These are phyloP conservation scores for Saccharomyces pastorianus DNA, from an alignment of 1,139 yeast species.

Conservation along the genomic window DNA sequence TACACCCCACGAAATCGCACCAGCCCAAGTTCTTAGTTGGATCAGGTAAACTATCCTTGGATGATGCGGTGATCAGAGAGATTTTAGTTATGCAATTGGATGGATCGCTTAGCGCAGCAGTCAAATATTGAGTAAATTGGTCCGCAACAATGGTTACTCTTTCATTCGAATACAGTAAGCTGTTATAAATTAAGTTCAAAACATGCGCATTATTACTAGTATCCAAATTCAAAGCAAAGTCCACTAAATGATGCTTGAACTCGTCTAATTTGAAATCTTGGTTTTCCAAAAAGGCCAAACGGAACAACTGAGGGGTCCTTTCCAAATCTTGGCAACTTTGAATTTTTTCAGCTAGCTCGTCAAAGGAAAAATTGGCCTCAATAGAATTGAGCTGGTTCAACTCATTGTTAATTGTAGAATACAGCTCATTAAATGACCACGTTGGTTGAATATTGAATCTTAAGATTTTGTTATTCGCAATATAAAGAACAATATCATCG, in stretches of 20 bases:
- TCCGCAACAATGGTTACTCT: conserved; percentile 65
- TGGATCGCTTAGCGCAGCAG: conserved; percentile 34
- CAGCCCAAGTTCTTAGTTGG: conserved; percentile 85
- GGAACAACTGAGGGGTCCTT: conserved; percentile 53
- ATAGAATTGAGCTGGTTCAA: conserved; percentile 35
- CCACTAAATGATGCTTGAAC: conserved; percentile 25
- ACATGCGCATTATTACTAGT: conserved; percentile 8
- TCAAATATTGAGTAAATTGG: conserved; percentile 55
- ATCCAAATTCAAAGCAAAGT: conserved; percentile 21
- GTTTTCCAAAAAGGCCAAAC: conserved; percentile 23
- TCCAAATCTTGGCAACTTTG: conserved; percentile 45
- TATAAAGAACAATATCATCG: conserved; percentile 82
- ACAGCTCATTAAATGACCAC: conserved; percentile 46
- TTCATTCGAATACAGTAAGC: conserved; percentile 61
- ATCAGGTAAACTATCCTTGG: conserved; percentile 61
- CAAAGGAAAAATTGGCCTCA: conserved; percentile 41
- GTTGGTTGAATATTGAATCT: conserved; percentile 51
- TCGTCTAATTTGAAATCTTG: conserved; percentile 14
- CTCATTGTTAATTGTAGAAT: conserved; percentile 13
- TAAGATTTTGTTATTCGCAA: conserved; percentile 48
- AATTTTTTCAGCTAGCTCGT: conserved; percentile 48
- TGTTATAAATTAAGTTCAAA: conserved; percentile 45
- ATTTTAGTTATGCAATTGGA: conserved; percentile 48
- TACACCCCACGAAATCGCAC: conserved; percentile 88
- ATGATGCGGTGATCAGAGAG: conserved; percentile 58